Evolutionary conservation across 2,329 filamentous ascomycete genomes (phyloP).

Genomic region (Ilyonectria robusta): DNA sequence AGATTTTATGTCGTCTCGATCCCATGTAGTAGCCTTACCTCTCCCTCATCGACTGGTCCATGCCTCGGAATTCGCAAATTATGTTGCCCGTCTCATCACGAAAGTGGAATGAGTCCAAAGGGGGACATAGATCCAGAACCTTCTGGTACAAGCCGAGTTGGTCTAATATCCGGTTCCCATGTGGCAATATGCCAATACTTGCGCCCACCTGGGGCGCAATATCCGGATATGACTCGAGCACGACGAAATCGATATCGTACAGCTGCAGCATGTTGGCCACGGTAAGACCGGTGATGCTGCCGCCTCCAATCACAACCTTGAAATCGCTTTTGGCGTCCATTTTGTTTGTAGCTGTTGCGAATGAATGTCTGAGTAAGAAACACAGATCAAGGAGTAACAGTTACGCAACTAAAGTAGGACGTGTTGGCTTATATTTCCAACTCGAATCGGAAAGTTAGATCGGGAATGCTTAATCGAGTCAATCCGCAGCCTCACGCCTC

Average conservation of each 20-base stretch:
- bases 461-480: too few relatives aligned
- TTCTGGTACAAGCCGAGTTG: conserved; percentile 56
- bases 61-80: conserved; percentile 1
- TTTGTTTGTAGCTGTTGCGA: neutral
- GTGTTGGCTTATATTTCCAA: neutral
- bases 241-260: conserved; percentile 60
- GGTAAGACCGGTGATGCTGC: conserved; percentile 28
- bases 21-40: neutral
- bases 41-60: conserved; percentile 24
- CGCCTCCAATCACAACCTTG: conserved; percentile 33
- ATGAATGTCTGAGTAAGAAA: neutral
- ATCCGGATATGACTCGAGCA: conserved; percentile 60
- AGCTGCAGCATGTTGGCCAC: conserved; percentile 38
- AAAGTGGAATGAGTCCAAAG: conserved; percentile 20
- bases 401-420: neutral
- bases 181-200: conserved; percentile 61
- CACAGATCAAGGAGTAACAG: neutral
- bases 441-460: neutral
- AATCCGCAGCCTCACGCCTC: neutral
- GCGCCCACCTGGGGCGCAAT: conserved; percentile 64
- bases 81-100: conserved; percentile 16
- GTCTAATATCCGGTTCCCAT: conserved; percentile 62
- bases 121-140: conserved; percentile 19
- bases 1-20: neutral
- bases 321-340: conserved; percentile 28